Evolutionary conservation across 1,139 yeast genomes (phyloP), one percentile per base, ranked within the genome.

Genomic region (Magnusiomyces suaveolens): DNA sequence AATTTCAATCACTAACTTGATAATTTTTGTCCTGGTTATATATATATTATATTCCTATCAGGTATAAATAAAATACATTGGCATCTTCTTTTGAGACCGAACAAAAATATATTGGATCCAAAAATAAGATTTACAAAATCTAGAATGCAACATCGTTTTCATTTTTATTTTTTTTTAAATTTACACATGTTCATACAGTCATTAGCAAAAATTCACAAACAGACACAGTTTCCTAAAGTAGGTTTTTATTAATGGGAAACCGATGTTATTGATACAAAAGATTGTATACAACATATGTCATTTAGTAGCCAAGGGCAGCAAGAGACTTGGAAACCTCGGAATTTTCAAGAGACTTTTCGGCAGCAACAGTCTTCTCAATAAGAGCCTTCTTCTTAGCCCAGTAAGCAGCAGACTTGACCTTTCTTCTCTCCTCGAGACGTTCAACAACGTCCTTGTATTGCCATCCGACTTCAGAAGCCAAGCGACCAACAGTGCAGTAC

Each of bases 341-440:
- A n/a, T 52, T 43, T 52, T 56, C 58, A 50, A 53, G 52, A 53
- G 58, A 53, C 56, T 56, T 51, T 38, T 54, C 53, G 33, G 96
- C 97, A 73, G 89, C 83, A 66, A 80, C 79, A 67, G 84, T 78
- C 86, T 89, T 92, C 85, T 87, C 87, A 76, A 85, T 79, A 74
- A 88, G 86, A 76, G 97, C 96, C 77, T 80, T 82, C 96, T 90
- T 94, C 87, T 88, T 89, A 72, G 96, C 95, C 83, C 89, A 88
- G 85, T 88, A 94, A 78, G 95, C 98, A 75, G 96, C 95, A 71
- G 96, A 84, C 83, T 86, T 89, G 77, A 90, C 95, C 87, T 88
- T 90, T 83, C 99, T 87, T 92, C 95, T 92, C 79, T 89, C 97
- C 83, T 92, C 98, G 76, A 92, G 87, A 76, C 90, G 84, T 74